phyloP scores from a whole-genome alignment of 257 asterid species.

The Ilex aquifolium region DNA sequence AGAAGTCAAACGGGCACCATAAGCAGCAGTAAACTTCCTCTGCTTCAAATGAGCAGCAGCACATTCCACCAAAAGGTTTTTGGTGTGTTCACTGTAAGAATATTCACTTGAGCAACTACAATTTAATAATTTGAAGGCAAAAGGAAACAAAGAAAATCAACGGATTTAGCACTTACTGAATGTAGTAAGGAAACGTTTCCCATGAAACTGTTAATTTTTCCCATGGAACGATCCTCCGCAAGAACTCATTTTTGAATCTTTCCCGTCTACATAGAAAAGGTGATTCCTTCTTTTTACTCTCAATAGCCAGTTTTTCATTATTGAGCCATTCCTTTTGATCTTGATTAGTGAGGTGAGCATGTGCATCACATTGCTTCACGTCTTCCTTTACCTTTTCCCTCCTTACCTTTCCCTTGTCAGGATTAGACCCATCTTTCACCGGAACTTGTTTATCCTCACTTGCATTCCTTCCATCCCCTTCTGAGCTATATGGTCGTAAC shows the following conservation, averaged over 20 bases:
- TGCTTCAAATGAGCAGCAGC: conserved; percentile 81
- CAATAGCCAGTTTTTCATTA: conserved; percentile 73
- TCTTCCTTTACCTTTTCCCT: conserved; percentile 33
- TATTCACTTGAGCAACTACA: conserved; percentile 27
- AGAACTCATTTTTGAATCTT: conserved; percentile 71
- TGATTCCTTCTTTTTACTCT: conserved; percentile 81
- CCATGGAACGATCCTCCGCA: conserved; percentile 90
- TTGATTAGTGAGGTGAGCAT: conserved; percentile 81
- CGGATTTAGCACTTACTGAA: conserved; percentile 45
- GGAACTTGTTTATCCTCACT: conserved; percentile 59
- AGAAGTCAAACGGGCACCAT: conserved; percentile 71
- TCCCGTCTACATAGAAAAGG: conserved; percentile 70
- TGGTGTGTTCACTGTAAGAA: conserved; percentile 61
- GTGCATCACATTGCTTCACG: conserved; percentile 48
- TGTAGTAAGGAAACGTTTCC: conserved; percentile 91
- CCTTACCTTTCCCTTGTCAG: conserved; percentile 37
- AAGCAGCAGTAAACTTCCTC: conserved; percentile 54
- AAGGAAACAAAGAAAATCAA: conserved; percentile 9
- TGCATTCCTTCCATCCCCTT: conserved; percentile 86
- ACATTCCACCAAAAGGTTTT: conserved; percentile 81
- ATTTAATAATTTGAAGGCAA: conserved; percentile 12
- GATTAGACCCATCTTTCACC: conserved; percentile 35
- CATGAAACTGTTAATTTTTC: conserved; percentile 82
- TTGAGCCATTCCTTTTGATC: conserved; percentile 92
- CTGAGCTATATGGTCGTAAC: conserved; percentile 65